phyloP scores from a whole-genome alignment of 768 basidiomycete species.

The Rhizopogon vulgaris region DNA sequence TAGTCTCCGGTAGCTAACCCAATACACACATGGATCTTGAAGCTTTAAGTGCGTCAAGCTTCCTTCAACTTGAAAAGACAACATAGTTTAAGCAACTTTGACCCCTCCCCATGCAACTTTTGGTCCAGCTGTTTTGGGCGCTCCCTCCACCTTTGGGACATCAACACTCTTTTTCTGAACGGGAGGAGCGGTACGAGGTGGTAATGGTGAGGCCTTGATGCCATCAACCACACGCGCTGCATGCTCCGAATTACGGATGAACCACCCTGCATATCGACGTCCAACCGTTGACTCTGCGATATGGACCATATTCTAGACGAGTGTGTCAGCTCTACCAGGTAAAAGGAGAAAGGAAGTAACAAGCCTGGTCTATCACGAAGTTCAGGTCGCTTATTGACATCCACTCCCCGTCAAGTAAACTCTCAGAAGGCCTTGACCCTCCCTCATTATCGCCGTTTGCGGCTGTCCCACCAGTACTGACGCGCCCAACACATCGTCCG shows the following conservation, averaged over 20 bases:
- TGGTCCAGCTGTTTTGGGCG: constrained; percentile 36
- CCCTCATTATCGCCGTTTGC: constrained; percentile 33
- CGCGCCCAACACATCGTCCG: constrained; percentile 59
- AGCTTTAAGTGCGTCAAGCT: too few species aligned
- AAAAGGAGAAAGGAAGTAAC: constrained; percentile 15
- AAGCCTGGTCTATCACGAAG: constrained; percentile 90
- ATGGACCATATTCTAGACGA: constrained; percentile 84
- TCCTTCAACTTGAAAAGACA: neutral
- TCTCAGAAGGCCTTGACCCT: constrained; percentile 11
- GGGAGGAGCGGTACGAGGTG: constrained; percentile 13
- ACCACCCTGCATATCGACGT: constrained; percentile 92
- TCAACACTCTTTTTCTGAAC: constrained; percentile 15
- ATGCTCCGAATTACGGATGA: constrained; percentile 93
- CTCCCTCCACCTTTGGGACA: constrained; percentile 21
- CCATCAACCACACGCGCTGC: constrained; percentile 84
- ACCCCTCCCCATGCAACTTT: constrained; percentile 51
- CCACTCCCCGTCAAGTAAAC: constrained; percentile 78
- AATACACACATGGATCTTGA: too few species aligned
- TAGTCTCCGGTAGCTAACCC: too few species aligned
- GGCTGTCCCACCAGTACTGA: constrained; percentile 40
- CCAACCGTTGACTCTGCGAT: constrained; percentile 94
- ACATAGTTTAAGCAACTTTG: constrained; percentile 21
- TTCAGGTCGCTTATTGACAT: constrained; percentile 91
- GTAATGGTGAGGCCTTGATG: constrained; percentile 54
- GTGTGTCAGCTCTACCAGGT: neutral